Evolutionary conservation across 2,329 filamentous ascomycete genomes (phyloP).

Genomic region (Sclerotinia nivalis): DNA sequence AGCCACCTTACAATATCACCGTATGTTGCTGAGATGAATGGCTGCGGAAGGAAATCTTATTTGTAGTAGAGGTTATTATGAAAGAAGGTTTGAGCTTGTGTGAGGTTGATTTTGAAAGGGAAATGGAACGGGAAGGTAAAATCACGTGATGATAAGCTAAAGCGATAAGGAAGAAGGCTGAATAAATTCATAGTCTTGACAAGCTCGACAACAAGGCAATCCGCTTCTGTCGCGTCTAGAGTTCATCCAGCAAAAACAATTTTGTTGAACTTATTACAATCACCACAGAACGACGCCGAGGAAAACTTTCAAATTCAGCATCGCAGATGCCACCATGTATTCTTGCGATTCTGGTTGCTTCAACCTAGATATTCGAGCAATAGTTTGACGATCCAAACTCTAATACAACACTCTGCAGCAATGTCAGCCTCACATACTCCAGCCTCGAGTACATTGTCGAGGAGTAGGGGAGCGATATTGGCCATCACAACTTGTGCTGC

Average conservation of each 20-base stretch:
- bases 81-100: neutral
- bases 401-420: conserved; percentile 3
- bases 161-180: conserved; percentile 13
- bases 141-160: conserved; percentile 1
- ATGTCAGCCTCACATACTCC: conserved; percentile 48
- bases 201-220: conserved; percentile 7
- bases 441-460: conserved; percentile 54
- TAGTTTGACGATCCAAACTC: neutral
- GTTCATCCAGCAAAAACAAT: neutral
- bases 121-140: accelerated
- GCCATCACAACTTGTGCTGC: conserved; percentile 57
- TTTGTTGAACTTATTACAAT: neutral
- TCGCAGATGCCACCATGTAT: conserved; percentile 6
- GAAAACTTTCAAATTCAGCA: neutral
- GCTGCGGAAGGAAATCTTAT: neutral
- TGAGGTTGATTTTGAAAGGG: neutral
- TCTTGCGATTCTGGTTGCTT: conserved; percentile 13
- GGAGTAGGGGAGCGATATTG: conserved; percentile 57
- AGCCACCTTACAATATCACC: neutral
- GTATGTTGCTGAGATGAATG: neutral
- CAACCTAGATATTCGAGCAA: neutral
- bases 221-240: neutral
- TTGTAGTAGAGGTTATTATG: neutral
- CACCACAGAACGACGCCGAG: neutral
- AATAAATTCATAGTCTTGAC: conserved; percentile 5